Evolutionary conservation across 2,329 filamentous ascomycete species (phyloP).

Genomic region (Rosellinia necatrix): DNA sequence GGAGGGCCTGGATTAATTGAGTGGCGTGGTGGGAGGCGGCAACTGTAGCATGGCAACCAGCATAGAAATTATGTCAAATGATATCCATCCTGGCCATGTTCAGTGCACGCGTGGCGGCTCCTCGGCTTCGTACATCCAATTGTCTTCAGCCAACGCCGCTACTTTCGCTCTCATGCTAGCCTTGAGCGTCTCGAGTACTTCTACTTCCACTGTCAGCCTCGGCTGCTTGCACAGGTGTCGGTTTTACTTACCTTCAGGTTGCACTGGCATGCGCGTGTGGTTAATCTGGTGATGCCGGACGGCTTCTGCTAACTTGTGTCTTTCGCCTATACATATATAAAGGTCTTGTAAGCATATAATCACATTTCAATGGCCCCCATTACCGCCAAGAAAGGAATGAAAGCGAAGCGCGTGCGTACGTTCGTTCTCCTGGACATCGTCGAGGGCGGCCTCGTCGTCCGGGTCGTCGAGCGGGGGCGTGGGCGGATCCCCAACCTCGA

Average conservation of each 20-base stretch:
- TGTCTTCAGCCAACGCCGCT: slow-evolving; percentile 75
- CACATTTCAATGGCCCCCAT: slow-evolving; percentile 22
- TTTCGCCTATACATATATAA: slow-evolving; percentile 52
- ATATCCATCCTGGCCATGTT: slow-evolving; percentile 2
- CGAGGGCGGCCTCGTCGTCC: slow-evolving; percentile 60
- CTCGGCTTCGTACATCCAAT: slow-evolving; percentile 88
- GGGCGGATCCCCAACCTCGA: slow-evolving; percentile 63
- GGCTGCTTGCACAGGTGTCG: neutral
- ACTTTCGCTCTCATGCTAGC: slow-evolving; percentile 75
- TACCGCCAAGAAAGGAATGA: neutral
- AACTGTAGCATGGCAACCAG: slow-evolving; percentile 23
- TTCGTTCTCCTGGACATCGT: slow-evolving; percentile 62
- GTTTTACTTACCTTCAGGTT: slow-evolving; percentile 62
- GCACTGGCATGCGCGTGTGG: slow-evolving; percentile 59
- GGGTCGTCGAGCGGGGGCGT: slow-evolving; percentile 58
- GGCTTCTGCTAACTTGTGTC: slow-evolving; percentile 63
- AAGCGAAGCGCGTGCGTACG: slow-evolving; percentile 46
- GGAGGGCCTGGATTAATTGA: slow-evolving; percentile 62
- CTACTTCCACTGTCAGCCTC: slow-evolving; percentile 41
- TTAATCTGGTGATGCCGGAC: slow-evolving; percentile 65
- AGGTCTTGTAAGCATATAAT: slow-evolving; percentile 27
- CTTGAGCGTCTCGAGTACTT: slow-evolving; percentile 71
- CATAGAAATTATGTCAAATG: slow-evolving; percentile 11
- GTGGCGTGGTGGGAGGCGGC: neutral
- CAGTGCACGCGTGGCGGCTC: slow-evolving; percentile 44